Evolutionary conservation across 176 grass and related monocot genomes (phyloP).

Genomic region (Musa acuminata): DNA sequence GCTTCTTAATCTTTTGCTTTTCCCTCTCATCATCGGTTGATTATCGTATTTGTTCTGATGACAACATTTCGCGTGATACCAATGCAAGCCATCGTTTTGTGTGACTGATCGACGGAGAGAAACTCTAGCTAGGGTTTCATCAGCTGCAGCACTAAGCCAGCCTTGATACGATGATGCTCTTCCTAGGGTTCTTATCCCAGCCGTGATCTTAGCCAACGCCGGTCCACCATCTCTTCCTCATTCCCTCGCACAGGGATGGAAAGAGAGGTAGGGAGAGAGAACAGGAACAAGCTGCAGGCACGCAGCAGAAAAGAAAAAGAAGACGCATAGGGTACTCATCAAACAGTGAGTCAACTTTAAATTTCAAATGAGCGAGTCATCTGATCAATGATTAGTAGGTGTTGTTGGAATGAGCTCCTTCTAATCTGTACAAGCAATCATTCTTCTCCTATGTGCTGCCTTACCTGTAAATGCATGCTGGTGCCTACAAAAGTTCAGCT

Average conservation of each 20-base stretch:
- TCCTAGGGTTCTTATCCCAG: not conserved
- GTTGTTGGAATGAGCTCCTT: conserved; percentile 3
- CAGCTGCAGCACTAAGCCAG: too few species aligned
- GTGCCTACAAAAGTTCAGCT: not conserved
- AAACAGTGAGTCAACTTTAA: conserved; percentile 9
- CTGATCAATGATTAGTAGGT: conserved; percentile 33
- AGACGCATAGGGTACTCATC: conserved; percentile 1
- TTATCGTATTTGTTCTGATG: conserved; percentile 9
- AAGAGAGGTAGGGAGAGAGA: not conserved
- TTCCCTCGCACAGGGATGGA: not conserved
- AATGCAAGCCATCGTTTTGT: conserved; percentile 9
- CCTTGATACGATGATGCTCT: not conserved
- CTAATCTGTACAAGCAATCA: not conserved
- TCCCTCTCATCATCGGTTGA: conserved; percentile 7
- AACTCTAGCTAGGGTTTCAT: not conserved
- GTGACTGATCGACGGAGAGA: not conserved
- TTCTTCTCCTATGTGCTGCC: not conserved
- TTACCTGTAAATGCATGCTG: too few species aligned
- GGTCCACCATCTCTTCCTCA: not conserved
- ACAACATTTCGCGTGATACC: not conserved
- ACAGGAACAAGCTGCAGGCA: not conserved
- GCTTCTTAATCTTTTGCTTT: not conserved
- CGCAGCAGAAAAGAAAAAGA: not conserved
- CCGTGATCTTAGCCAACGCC: not conserved
- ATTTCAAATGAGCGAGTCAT: conserved; percentile 17